Percentiles rank a stretch among this genome's conserved stretches.
Conservation (phyloP, 176 grass and related monocot species). For the Rhipidocladum racemiflorum region DNA sequence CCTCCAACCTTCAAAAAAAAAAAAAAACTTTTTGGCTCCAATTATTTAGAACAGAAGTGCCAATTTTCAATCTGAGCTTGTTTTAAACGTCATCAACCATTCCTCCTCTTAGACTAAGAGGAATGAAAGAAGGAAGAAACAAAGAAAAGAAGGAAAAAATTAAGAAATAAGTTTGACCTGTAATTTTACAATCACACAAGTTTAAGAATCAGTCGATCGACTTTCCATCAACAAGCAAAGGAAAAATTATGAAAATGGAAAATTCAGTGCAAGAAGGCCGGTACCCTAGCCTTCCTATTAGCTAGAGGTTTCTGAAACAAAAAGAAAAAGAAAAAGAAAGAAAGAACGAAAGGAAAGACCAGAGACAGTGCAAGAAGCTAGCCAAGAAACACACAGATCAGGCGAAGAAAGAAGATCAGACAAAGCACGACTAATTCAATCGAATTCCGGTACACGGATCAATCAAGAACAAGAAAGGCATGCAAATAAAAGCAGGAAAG, state of each 20-base stretch:
- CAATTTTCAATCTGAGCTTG: conserved; percentile 1
- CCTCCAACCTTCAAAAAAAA: too few relatives aligned
- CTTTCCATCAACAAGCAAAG: not conserved
- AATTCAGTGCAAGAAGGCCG: conserved; percentile 28
- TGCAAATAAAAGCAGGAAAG: not conserved
- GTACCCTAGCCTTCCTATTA: not conserved
- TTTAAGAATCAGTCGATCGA: not conserved
- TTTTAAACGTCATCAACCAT: not conserved
- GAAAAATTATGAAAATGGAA: not conserved
- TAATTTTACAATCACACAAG: not conserved
- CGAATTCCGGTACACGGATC: not conserved
- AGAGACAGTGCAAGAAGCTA: not conserved
- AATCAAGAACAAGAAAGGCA: not conserved
- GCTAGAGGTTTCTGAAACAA: not conserved
- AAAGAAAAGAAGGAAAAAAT: not conserved
- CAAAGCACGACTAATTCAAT: not conserved
- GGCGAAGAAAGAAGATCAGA: conserved; percentile 16
- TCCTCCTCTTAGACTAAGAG: conserved; percentile 19
- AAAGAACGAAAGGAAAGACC: not conserved
- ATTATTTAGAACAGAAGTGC: not conserved
- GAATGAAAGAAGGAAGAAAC: not conserved
- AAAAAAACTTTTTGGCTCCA: not conserved
- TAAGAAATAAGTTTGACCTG: conserved; percentile 10
- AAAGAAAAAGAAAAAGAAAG: not conserved
- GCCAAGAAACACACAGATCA: not conserved